Percentiles rank a stretch among this genome's conserved stretches.
Conservation (phyloP, 2,329 filamentous ascomycete genomes). For the Botryotinia globosa region DNA sequence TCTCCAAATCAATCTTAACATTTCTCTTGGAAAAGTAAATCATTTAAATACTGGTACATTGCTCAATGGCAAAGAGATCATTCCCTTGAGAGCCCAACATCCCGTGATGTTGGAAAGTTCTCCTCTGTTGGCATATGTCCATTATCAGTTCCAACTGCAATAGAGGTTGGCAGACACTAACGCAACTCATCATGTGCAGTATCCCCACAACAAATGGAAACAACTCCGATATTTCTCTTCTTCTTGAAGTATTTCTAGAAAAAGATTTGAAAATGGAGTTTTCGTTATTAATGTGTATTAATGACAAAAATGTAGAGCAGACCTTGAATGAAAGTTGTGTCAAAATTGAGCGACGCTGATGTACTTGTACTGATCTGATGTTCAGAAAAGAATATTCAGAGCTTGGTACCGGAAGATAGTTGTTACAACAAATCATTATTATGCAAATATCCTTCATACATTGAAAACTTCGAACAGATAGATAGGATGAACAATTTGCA, state of each 20-base stretch:
- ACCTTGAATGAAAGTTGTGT: neutral
- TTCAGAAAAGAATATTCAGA: neutral
- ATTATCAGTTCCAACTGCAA: neutral
- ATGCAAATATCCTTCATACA: neutral
- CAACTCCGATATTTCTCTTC: too few species aligned
- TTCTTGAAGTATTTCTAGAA: too few species aligned
- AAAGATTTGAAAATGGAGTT: too few species aligned
- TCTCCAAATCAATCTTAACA: too few species aligned
- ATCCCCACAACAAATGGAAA: neutral
- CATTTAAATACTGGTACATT: neutral
- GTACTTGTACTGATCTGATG: neutral
- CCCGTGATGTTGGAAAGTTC: neutral
- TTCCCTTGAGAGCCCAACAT: neutral
- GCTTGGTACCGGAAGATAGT: neutral
- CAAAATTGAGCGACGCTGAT: neutral
- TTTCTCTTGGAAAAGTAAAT: neutral
- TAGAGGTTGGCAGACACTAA: neutral
- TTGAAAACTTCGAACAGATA: neutral
- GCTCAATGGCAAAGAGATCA: rapidly evolving
- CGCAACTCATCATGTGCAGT: neutral
- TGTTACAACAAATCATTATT: too few species aligned
- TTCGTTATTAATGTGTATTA: too few species aligned
- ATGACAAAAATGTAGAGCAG: too few species aligned
- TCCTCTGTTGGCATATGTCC: neutral
- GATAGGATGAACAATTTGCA: too few species aligned